Evolutionary conservation across 352 stramenopile species (phyloP).

Genomic region (Pythium biforme): DNA sequence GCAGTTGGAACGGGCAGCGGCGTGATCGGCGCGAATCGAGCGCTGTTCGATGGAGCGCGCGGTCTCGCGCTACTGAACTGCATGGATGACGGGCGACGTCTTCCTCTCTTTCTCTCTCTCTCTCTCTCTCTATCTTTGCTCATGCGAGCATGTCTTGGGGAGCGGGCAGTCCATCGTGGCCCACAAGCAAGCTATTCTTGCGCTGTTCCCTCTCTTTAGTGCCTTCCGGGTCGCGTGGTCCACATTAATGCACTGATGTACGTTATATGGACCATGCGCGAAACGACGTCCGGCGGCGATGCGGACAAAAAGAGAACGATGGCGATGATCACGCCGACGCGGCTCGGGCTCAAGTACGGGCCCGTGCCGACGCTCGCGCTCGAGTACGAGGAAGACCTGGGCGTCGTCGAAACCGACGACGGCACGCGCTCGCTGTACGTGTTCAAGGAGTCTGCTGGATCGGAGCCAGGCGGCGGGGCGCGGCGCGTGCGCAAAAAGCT

Average conservation of each 20-base stretch:
- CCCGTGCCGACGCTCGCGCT: conserved; percentile 77
- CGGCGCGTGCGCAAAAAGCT: conserved; percentile 43
- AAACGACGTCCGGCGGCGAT: conserved; percentile 8
- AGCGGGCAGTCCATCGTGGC: too few relatives aligned
- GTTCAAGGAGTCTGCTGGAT: conserved; percentile 30
- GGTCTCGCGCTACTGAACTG: not conserved
- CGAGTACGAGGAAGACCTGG: conserved; percentile 75
- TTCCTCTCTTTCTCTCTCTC: too few relatives aligned
- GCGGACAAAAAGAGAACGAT: not conserved
- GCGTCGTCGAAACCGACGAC: conserved; percentile 33
- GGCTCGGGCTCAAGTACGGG: conserved; percentile 82
- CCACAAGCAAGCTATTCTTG: too few relatives aligned
- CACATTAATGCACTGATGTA: conserved; percentile 2
- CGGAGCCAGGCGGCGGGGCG: not conserved
- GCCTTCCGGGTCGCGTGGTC: too few relatives aligned
- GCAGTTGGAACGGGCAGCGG: not conserved
- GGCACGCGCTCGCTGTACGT: conserved; percentile 56
- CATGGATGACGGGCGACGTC: not conserved
- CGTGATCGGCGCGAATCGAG: conserved; percentile 8
- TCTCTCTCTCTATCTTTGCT: too few relatives aligned
- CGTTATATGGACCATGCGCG: not conserved
- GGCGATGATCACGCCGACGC: conserved; percentile 69
- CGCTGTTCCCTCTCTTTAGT: too few relatives aligned
- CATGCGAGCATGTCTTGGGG: too few relatives aligned
- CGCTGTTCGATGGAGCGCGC: too few relatives aligned